Evolutionary conservation across 2,329 filamentous ascomycete genomes (phyloP).

Genomic region (Alternaria conjuncta): DNA sequence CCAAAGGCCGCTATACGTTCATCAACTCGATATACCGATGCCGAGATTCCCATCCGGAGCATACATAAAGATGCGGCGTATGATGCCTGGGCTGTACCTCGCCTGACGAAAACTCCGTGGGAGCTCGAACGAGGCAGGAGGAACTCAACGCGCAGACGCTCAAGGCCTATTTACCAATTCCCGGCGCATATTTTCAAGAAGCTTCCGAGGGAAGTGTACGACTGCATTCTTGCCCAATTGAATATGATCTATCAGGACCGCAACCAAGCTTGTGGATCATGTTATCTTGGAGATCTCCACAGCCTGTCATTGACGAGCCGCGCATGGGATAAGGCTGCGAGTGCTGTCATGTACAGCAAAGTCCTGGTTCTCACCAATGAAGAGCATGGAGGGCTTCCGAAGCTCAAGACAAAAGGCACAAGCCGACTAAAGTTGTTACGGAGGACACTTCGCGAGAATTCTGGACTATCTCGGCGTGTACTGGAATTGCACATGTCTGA

Average conservation of each 20-base stretch:
- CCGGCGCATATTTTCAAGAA: conserved; percentile 51
- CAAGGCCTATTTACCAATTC: conserved; percentile 20
- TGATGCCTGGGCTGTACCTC: conserved; percentile 23
- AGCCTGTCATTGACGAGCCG: conserved; percentile 62
- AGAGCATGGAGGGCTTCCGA: conserved; percentile 30
- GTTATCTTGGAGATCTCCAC: conserved; percentile 62
- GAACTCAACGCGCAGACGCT: conserved; percentile 41
- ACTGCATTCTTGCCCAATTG: conserved; percentile 61
- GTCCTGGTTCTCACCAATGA: conserved; percentile 58
- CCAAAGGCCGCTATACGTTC: conserved; percentile 3
- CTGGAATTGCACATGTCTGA: conserved; percentile 61
- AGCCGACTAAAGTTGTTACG: conserved; percentile 61
- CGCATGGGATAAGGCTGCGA: conserved; percentile 62
- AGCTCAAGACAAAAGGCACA: conserved; percentile 56
- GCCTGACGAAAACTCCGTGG: conserved; percentile 47
- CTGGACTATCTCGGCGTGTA: conserved; percentile 59
- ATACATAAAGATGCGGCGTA: not conserved
- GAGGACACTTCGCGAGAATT: conserved; percentile 60
- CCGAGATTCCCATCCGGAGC: not conserved
- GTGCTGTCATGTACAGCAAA: conserved; percentile 58
- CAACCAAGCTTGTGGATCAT: conserved; percentile 56
- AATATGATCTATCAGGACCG: conserved; percentile 51
- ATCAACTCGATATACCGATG: not conserved
- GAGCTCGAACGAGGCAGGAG: conserved; percentile 44
- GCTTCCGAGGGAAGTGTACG: conserved; percentile 62